phyloP scores from a whole-genome alignment of 495 filamentous ascomycete species.

The Hypoxylon cercidicola region DNA sequence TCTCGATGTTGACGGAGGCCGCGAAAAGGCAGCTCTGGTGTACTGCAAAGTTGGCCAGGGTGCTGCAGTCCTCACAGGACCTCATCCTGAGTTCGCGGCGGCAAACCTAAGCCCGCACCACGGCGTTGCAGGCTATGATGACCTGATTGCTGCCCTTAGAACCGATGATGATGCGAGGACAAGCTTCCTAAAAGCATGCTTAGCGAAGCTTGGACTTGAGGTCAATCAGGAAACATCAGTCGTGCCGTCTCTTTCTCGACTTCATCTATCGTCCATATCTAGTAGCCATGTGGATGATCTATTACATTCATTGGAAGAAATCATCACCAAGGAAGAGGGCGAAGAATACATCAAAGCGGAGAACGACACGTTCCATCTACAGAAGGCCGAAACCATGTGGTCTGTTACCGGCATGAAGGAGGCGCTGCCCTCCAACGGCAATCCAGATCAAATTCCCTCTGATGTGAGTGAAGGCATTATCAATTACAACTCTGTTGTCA shows the following conservation, averaged over 20 bases:
- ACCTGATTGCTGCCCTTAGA: slow-evolving; percentile 74
- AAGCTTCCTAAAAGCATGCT: slow-evolving; percentile 82
- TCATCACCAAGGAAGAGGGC: slow-evolving; percentile 72
- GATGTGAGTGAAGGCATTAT: slow-evolving; percentile 65
- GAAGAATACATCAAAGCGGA: slow-evolving; percentile 84
- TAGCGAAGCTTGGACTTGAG: slow-evolving; percentile 83
- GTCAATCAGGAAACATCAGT: slow-evolving; percentile 73
- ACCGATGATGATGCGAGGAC: slow-evolving; percentile 75
- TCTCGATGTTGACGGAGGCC: slow-evolving; percentile 80
- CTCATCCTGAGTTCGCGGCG: slow-evolving; percentile 96
- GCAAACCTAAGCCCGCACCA: slow-evolving; percentile 75
- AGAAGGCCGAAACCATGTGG: slow-evolving; percentile 69
- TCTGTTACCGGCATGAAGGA: slow-evolving; percentile 55
- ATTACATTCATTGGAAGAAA: slow-evolving; percentile 71
- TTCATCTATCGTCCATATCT: slow-evolving; percentile 82
- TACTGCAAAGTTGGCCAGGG: slow-evolving; percentile 92
- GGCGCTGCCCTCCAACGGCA: slow-evolving; percentile 44
- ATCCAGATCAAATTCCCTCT: slow-evolving; percentile 38
- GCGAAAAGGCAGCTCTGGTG: slow-evolving; percentile 78
- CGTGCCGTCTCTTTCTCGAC: slow-evolving; percentile 83
- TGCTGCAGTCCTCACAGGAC: slow-evolving; percentile 80
- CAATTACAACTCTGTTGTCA: slow-evolving; percentile 79
- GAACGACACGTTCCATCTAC: slow-evolving; percentile 85
- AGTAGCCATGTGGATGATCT: slow-evolving; percentile 72
- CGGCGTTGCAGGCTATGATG: slow-evolving; percentile 70